Evolutionary conservation across 2,329 filamentous ascomycete genomes (phyloP).

Genomic region (Ambrosiella beaveri): DNA sequence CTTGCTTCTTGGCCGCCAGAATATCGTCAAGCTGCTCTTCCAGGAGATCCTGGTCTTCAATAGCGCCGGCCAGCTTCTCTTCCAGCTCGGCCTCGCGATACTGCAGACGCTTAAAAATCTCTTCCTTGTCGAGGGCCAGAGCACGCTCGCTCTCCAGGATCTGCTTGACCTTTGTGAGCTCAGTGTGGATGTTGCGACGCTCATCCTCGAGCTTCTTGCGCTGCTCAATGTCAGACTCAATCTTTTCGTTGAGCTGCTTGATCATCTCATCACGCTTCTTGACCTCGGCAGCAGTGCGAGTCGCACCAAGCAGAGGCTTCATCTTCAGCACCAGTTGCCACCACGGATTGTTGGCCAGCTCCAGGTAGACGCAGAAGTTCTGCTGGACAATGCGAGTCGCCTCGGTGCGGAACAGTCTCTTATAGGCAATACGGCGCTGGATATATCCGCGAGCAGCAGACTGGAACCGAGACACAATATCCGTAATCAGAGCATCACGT

Average conservation of each 20-base stretch:
- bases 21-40: constrained; percentile 87
- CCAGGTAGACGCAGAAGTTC: constrained; percentile 83
- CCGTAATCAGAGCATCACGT: constrained; percentile 76
- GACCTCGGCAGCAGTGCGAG: constrained; percentile 79
- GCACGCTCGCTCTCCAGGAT: constrained; percentile 89
- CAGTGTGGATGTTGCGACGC: constrained; percentile 65
- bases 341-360: constrained; percentile 87
- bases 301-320: constrained; percentile 85
- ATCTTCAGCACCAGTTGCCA: constrained; percentile 91
- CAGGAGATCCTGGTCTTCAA: constrained; percentile 84
- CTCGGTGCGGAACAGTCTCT: constrained; percentile 84
- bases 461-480: constrained; percentile 89
- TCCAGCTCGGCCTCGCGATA: constrained; percentile 78
- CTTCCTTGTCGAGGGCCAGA: constrained; percentile 93
- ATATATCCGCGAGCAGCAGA: constrained; percentile 80
- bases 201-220: constrained; percentile 79
- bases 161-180: constrained; percentile 80
- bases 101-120: constrained; percentile 95
- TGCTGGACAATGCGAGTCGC: constrained; percentile 86
- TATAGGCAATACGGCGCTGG: constrained; percentile 75
- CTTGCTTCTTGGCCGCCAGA: constrained; percentile 72
- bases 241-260: constrained; percentile 65
- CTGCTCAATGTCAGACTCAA: constrained; percentile 57
- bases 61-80: constrained; percentile 79
- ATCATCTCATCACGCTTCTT: constrained; percentile 94